Base-by-base conservation (phyloP, 179 eudicot genomes). In the Amaranthus tricolor region DNA sequence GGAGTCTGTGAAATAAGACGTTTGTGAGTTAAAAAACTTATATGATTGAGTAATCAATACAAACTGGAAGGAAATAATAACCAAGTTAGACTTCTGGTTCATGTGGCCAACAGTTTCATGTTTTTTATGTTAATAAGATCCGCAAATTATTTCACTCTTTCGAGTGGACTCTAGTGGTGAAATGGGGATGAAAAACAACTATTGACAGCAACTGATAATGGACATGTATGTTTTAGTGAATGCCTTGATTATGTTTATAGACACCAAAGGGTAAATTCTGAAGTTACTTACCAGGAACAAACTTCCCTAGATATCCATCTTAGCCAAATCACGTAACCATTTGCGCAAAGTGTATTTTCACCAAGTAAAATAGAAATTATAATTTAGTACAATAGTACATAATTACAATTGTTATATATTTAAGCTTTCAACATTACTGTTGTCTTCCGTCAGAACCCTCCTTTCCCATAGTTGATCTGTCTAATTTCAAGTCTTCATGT, bases 1-100 rank as follows among this genome's bases (percentile, higher is more conserved):
- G 14, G 7, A 15, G 5, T 11, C 4, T 19, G 59, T 48, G 59
- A 48, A 31, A 31, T 31, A 31, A 31, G 40, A 31, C 2, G 40
- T 31, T 31, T 0, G 1, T 31, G 40, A 31, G 40, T 31, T 31
- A 1, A 31, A 67, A 66, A 57, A 12, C 40, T 1, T 31, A 1
- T 49, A 47, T 49, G 62, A 31, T 31, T 53, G 40, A 68, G 49
- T 57, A 7, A 75, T 4, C 51, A 58, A 60, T 59, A 60, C 74
- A 68, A 68, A 31, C 40, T 31, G 1, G 11, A 66, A 60, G 51
- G 17, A 17, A 6, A 43, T 69, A 51, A 62, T 60, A 70, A 68
- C 68, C 61, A 60, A 17, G 17, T 14, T 67, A 20, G 12, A 66
- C 70, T 48, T 66, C 31, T 66, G 12, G 69, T 66, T 31, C 40